phyloP scores from a whole-genome alignment of 306 rosid species.

The Arachis hypogaea region DNA sequence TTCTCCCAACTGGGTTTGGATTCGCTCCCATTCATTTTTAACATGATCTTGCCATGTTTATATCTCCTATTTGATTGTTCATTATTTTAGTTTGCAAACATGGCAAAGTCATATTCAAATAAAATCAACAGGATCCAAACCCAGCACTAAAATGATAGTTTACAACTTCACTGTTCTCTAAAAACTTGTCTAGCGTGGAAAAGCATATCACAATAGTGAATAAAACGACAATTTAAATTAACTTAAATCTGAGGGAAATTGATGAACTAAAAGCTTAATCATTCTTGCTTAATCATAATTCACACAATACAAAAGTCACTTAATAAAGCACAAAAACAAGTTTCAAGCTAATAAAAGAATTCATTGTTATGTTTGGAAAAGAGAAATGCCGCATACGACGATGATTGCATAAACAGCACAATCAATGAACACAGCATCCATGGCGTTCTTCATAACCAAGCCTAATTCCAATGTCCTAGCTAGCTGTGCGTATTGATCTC shows the following conservation, averaged over 20 bases:
- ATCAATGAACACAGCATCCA: slow-evolving; percentile 78
- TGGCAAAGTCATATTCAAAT: too few relatives aligned
- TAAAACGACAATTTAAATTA: not conserved
- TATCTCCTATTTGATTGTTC: not conserved
- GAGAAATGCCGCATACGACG: slow-evolving; percentile 65
- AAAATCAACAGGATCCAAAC: too few relatives aligned
- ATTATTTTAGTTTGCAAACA: not conserved
- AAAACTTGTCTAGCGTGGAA: not conserved
- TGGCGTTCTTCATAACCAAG: slow-evolving; percentile 49
- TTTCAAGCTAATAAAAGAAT: slow-evolving; percentile 21
- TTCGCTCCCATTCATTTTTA: too few relatives aligned
- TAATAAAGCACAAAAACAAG: too few relatives aligned
- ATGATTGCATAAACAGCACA: slow-evolving; percentile 65
- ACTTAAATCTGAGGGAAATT: not conserved
- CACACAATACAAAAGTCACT: slow-evolving; percentile 14
- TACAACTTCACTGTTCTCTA: slow-evolving; percentile 1
- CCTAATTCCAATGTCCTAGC: slow-evolving; percentile 55
- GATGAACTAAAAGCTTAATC: slow-evolving; percentile 1
- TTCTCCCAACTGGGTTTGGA: not conserved
- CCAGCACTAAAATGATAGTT: not conserved
- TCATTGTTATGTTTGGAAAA: slow-evolving; percentile 26
- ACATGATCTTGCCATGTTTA: not conserved
- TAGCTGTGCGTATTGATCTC: slow-evolving; percentile 47
- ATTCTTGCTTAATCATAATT: not conserved
- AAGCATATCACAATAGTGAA: not conserved